Base-by-base conservation (phyloP, 1,284 basidiomycete genomes). In the Moniliophthora roreri region DNA sequence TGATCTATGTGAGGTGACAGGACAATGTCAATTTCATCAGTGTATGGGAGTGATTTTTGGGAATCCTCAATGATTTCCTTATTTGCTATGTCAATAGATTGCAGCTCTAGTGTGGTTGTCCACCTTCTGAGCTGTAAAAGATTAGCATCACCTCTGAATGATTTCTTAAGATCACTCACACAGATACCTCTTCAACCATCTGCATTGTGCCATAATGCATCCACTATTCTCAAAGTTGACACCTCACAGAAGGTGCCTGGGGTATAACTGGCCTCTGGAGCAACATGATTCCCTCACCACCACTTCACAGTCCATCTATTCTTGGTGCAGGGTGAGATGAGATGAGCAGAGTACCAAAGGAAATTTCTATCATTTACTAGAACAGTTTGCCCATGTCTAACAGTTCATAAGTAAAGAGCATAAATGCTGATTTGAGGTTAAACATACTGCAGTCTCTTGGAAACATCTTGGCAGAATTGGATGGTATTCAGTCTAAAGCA, bases 261-360 rank as follows among this genome's bases (percentile, higher is more conserved):
- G 1, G 4, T 23, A 26, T 44, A 21, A 1, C 2, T 44, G 13
- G 6, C 1, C 2, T 7, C 20, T 15, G 20, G 5, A n/a, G 4
- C 20, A 3, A 44, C 41, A 7, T n/a, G 23, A 24, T 44, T 44
- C 10, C n/a, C 8, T 15, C 3, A 3, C 35, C 40, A 37, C 52
- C 52, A 45, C 45, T 50, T 24, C 35, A 54, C n/a, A 35, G 36
- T 20, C 39, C 32, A 28, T 40, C 36, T 18, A 44, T 28, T 24
- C 10, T 42, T 44, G 39, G 35, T 44, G 42, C 10, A 46, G 34
- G 2, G 39, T 2, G 10, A 2, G 39, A 40, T 13, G 11, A 11
- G 2, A 9, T 16, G 39, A 2, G 39, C 39, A 2, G 39, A 2
- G 9, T 40, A 40, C 4, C 39, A 3, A 4, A 5, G 5, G 2